Evolutionary conservation across 257 asterid species (phyloP), one percentile per base, ranked within the genome.

Genomic region (Nicotiana noctiflora): DNA sequence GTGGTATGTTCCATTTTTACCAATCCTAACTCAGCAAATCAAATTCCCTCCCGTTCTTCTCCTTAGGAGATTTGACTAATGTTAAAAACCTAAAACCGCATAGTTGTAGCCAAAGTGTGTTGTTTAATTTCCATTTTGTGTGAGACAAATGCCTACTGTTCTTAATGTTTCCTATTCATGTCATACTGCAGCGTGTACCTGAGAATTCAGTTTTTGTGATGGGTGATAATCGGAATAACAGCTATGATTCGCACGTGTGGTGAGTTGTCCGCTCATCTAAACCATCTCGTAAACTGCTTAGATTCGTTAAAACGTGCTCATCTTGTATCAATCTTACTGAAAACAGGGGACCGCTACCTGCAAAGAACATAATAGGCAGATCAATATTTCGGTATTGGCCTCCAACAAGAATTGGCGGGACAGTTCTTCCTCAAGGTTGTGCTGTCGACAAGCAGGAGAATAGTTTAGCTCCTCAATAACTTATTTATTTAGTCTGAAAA

Each of bases 341-440:
- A 17, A 21, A 3, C 64, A 79, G 82, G 82, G 82, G 82, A 46
- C 53, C 82, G 4, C 82, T 79, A 18, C 82, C 82, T 11, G 61
- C 75, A 8, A 68, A 79, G 18, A 79, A 79, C 77, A 79, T 79
- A 4, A 49, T 79, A 18, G 82, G 82, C 13, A 49, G 82, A 21
- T 79, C 82, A 40, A 37, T 79, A 25, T 79, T 79, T 10, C 82
- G 82, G 65, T 79, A 79, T 64, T 79, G 82, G 82, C 82, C 82
- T 27, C 82, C 82, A 12, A 49, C 80, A 29, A 90, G 99, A 86
- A 84, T 88, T 34, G 97, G 97, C n/a, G 90, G 94, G 53, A 95
- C 98, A 4, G 88, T 95, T 78, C 84, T 52, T 32, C 91, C 97
- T 0, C 89, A 87, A 46, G 85, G 92, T 77, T 93, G 98, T 81